Conservation (phyloP, 2,329 filamentous ascomycete genomes). For the Exophiala lecanii-corni region DNA sequence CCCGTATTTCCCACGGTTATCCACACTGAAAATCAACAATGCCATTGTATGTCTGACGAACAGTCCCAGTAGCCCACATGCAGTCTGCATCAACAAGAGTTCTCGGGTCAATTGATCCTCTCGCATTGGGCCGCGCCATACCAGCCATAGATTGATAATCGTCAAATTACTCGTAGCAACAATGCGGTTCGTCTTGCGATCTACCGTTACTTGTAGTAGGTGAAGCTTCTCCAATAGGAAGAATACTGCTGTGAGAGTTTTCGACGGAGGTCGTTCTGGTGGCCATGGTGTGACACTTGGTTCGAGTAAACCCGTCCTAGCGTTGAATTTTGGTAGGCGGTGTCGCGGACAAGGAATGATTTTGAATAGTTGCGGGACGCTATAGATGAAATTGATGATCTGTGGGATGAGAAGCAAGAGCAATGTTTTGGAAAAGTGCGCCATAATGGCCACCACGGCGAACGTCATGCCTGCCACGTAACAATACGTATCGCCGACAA, state of each 20-base stretch:
- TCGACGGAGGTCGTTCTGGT: conserved; percentile 60
- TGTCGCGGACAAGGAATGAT: conserved; percentile 90
- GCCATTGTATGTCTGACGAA: conserved; percentile 83
- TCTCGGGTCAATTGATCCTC: conserved; percentile 80
- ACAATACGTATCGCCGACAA: conserved; percentile 98
- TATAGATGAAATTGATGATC: conserved; percentile 95
- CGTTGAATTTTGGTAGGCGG: conserved; percentile 83
- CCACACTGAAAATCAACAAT: conserved; percentile 80
- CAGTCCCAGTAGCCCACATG: conserved; percentile 73
- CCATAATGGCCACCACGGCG: conserved; percentile 90
- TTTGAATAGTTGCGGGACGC: conserved; percentile 82
- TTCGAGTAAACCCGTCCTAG: conserved; percentile 76
- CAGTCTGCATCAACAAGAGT: conserved; percentile 71
- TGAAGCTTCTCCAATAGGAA: conserved; percentile 64
- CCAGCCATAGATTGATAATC: conserved; percentile 90
- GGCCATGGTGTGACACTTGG: conserved; percentile 77
- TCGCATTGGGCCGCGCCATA: conserved; percentile 86
- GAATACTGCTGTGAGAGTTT: conserved; percentile 58
- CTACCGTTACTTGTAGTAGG: conserved; percentile 63
- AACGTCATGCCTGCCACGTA: conserved; percentile 99
- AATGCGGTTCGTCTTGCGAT: conserved; percentile 55
- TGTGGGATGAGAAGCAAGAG: conserved; percentile 87
- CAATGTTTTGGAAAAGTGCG: conserved; percentile 96
- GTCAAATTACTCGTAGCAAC: conserved; percentile 85
- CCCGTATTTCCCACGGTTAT: conserved; percentile 55